Evolutionary conservation across 768 basidiomycete genomes (phyloP).

Genomic region (Rhodosporidiobolus sp.): DNA sequence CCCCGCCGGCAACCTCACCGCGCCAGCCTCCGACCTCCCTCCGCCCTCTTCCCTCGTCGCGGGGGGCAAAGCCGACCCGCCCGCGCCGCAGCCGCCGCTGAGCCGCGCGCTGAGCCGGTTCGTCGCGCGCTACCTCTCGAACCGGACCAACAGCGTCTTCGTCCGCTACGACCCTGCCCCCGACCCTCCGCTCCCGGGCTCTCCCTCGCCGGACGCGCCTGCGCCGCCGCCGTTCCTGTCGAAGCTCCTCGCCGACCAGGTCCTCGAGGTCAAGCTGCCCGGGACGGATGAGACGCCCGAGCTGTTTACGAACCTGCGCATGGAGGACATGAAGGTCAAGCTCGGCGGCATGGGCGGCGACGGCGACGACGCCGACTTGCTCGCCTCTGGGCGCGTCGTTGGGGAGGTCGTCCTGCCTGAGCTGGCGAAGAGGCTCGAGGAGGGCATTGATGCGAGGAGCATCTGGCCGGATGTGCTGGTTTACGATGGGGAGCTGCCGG

Average conservation of each 20-base stretch:
- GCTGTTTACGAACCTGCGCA: constrained; percentile 33
- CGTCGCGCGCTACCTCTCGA: constrained; percentile 33
- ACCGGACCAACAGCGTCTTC: constrained; percentile 23
- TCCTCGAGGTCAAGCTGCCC: constrained; percentile 21
- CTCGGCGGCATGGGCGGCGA: constrained; percentile 18
- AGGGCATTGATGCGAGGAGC: constrained; percentile 20
- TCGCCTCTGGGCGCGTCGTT: constrained; percentile 31
- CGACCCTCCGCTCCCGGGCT: neutral
- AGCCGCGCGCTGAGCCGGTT: constrained; percentile 27
- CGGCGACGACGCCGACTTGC: constrained; percentile 28
- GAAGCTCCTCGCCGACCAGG: constrained; percentile 10
- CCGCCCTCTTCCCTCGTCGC: neutral
- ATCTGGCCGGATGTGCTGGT: constrained; percentile 40
- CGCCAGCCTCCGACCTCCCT: neutral
- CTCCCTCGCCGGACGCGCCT: constrained; percentile 4
- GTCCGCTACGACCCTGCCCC: constrained; percentile 27
- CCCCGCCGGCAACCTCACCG: constrained; percentile 18
- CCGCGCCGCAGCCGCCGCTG: neutral
- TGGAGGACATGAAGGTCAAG: constrained; percentile 39
- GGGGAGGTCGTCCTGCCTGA: constrained; percentile 34
- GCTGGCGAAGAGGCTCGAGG: constrained; percentile 7
- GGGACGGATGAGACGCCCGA: constrained; percentile 27
- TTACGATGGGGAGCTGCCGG: constrained; percentile 38
- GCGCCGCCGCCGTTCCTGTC: constrained; percentile 29
- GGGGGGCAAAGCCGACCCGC: no score